Conservation (phyloP, 805 yeast species). For the Pichia manshurica region DNA sequence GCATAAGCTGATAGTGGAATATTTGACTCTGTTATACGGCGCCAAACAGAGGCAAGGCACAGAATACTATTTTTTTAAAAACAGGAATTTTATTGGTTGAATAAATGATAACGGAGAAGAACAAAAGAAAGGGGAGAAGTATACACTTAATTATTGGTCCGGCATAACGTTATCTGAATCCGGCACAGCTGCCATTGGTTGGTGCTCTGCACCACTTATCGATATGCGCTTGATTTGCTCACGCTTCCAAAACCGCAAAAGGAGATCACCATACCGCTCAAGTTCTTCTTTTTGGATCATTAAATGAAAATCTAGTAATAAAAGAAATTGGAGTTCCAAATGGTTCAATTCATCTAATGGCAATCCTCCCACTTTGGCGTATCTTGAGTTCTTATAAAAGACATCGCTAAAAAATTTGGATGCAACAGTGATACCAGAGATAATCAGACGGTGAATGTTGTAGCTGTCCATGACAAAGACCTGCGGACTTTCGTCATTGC, state of each 20-base stretch:
- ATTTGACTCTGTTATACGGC: no score
- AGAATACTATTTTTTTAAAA: no score
- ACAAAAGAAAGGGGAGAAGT: no score
- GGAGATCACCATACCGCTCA: constrained; percentile 81
- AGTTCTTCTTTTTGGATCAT: constrained; percentile 87
- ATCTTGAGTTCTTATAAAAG: constrained; percentile 88
- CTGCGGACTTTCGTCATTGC: constrained; percentile 34
- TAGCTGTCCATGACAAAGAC: constrained; percentile 92
- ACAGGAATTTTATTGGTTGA: no score
- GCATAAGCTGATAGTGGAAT: no score
- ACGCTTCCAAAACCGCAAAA: constrained; percentile 78
- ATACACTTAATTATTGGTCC: neutral
- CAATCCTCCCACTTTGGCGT: constrained; percentile 93
- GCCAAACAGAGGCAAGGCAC: no score
- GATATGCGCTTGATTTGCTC: constrained; percentile 30
- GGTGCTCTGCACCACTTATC: neutral
- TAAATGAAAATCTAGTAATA: constrained; percentile 78
- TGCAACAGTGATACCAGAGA: constrained; percentile 92
- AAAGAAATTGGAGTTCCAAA: constrained; percentile 81
- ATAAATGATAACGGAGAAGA: no score
- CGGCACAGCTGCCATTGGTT: neutral
- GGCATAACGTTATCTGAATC: neutral
- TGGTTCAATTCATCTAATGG: constrained; percentile 91
- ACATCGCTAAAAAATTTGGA: constrained; percentile 93
- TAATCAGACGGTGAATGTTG: constrained; percentile 89